These are phyloP conservation scores for Cafeteria roenbergensis DNA, from an alignment of 108 stramenopile species.

Conservation along the genomic window DNA sequence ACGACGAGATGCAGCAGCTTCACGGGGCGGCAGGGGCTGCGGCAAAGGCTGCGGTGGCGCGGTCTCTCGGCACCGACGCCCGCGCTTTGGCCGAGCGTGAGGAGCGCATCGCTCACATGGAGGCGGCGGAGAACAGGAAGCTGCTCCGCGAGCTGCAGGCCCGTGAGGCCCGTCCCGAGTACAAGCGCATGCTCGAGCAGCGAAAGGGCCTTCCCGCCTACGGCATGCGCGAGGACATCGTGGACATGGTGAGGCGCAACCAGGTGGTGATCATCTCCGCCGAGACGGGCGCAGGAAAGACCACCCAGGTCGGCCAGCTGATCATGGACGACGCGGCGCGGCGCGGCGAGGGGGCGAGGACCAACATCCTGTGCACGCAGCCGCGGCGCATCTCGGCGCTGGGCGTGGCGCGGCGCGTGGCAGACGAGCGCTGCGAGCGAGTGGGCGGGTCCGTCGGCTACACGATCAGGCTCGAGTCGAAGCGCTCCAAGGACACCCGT, in stretches of 20 bases:
- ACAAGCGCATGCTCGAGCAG: slow-evolving; percentile 1
- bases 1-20: no score
- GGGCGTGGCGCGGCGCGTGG: slow-evolving; percentile 76
- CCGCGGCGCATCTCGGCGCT: slow-evolving; percentile 84
- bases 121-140: neutral
- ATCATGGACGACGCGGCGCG: slow-evolving; percentile 64
- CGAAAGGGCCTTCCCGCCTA: slow-evolving; percentile 58
- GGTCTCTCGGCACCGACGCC: no score
- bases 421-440: slow-evolving; percentile 67
- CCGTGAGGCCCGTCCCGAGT: neutral
- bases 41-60: no score
- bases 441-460: slow-evolving; percentile 71
- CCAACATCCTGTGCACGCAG: slow-evolving; percentile 80
- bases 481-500: slow-evolving; percentile 50
- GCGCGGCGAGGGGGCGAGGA: slow-evolving; percentile 33
- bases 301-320: slow-evolving; percentile 81
- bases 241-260: slow-evolving; percentile 44
- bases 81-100: no score
- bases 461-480: slow-evolving; percentile 69
- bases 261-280: slow-evolving; percentile 57
- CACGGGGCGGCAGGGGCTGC: no score
- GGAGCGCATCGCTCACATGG: no score
- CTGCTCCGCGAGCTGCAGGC: neutral
- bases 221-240: slow-evolving; percentile 40
- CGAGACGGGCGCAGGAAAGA: slow-evolving; percentile 67